Conservation (phyloP, 441 rosid species). For the Erodium trifolium region DNA sequence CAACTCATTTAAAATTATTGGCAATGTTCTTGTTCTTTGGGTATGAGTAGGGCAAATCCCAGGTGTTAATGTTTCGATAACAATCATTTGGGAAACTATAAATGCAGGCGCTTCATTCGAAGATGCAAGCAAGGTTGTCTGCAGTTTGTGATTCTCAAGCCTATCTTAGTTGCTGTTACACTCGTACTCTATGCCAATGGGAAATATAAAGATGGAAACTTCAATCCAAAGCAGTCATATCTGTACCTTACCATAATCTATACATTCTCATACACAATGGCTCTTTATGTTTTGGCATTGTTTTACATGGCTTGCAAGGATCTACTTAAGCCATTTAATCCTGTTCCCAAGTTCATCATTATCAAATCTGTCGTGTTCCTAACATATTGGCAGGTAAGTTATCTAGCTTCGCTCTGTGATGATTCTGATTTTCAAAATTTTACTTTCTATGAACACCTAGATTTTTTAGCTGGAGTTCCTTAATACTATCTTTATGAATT, state of each 20-base stretch:
- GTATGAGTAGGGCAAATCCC: neutral
- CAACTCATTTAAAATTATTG: neutral
- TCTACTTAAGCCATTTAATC: conserved; percentile 95
- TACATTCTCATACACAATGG: conserved; percentile 82
- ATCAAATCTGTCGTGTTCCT: conserved; percentile 93
- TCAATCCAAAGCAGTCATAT: conserved; percentile 80
- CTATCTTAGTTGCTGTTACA: conserved; percentile 70
- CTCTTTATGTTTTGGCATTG: conserved; percentile 77
- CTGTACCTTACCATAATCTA: conserved; percentile 88
- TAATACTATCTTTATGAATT: no score
- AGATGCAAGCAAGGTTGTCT: conserved; percentile 97
- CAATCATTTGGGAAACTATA: conserved; percentile 1
- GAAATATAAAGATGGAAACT: conserved; percentile 89
- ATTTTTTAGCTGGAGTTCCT: neutral
- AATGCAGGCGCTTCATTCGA: conserved; percentile 80
- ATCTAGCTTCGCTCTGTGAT: neutral
- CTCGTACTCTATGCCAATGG: conserved; percentile 87
- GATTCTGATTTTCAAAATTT: neutral
- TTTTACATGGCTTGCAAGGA: conserved; percentile 96
- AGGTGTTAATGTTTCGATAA: neutral
- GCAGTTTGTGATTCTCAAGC: conserved; percentile 95
- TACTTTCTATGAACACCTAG: neutral
- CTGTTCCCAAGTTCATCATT: conserved; percentile 88
- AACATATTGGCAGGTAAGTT: conserved; percentile 92
- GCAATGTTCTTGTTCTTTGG: neutral